These are phyloP conservation scores for Claviceps citrina DNA, from an alignment of 2,329 filamentous ascomycete species.

Conservation along the genomic window DNA sequence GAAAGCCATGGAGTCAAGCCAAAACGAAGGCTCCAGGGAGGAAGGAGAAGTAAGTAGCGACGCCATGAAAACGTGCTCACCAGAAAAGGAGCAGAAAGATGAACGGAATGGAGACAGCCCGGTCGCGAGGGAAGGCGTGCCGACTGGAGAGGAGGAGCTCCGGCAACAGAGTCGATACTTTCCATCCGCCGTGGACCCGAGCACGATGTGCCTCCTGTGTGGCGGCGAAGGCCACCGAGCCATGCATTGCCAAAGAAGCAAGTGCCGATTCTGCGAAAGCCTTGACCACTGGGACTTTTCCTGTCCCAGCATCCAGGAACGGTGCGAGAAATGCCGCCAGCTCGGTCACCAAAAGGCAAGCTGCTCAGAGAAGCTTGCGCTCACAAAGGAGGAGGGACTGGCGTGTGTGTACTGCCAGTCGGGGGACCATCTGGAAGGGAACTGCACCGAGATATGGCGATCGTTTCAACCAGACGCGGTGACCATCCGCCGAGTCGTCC, in stretches of 20 bases:
- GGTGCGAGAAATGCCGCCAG: slow-evolving; percentile 46
- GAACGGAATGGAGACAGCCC: slow-evolving; percentile 3
- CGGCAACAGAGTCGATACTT: slow-evolving; percentile 34
- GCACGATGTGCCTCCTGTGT: slow-evolving; percentile 36
- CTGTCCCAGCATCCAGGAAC: slow-evolving; percentile 32
- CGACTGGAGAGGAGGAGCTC: slow-evolving; percentile 19
- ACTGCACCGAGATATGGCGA: slow-evolving; percentile 47
- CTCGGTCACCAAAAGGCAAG: slow-evolving; percentile 37
- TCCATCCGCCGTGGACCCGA: slow-evolving; percentile 28
- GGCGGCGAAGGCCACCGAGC: slow-evolving; percentile 31
- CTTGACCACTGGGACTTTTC: slow-evolving; percentile 30
- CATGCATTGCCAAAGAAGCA: slow-evolving; percentile 27
- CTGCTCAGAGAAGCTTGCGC: slow-evolving; percentile 41
- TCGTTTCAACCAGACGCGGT: slow-evolving; percentile 30
- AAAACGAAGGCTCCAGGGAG: slow-evolving; percentile 1
- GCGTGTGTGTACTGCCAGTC: slow-evolving; percentile 47
- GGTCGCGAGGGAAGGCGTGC: slow-evolving; percentile 11
- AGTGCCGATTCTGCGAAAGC: slow-evolving; percentile 33
- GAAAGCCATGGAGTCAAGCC: not conserved
- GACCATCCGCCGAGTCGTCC: slow-evolving; percentile 30
- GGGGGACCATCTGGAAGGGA: slow-evolving; percentile 39
- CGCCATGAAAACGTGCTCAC: not conserved
- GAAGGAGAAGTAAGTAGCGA: slow-evolving; percentile 2
- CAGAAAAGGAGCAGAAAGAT: not conserved
- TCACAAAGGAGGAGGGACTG: slow-evolving; percentile 36